Evolutionary conservation across 2,329 filamentous ascomycete species (phyloP).

Genomic region (Fusarium burgessii): DNA sequence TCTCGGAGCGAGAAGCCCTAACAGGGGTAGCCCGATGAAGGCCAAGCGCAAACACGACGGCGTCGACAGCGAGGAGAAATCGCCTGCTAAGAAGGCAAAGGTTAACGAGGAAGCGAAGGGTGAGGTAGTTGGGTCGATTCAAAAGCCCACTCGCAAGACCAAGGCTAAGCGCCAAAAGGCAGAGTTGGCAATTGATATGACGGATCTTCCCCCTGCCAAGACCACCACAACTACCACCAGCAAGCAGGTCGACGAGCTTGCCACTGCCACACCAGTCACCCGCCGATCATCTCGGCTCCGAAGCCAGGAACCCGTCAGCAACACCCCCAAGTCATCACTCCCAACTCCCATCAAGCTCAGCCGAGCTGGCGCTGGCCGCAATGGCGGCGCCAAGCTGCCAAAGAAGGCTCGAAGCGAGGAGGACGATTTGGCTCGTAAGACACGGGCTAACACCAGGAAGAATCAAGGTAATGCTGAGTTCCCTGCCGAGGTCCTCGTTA

Average conservation of each 20-base stretch:
- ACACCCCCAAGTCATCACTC: slow-evolving; percentile 49
- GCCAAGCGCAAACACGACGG: slow-evolving; percentile 50
- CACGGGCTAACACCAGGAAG: slow-evolving; percentile 51
- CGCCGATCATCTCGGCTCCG: slow-evolving; percentile 53
- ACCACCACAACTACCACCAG: neutral
- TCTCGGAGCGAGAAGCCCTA: slow-evolving; percentile 53
- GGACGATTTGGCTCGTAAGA: slow-evolving; percentile 51
- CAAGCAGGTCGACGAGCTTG: slow-evolving; percentile 29
- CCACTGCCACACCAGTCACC: slow-evolving; percentile 22
- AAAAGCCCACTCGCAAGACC: slow-evolving; percentile 9
- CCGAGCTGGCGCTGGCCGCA: slow-evolving; percentile 45
- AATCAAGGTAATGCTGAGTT: slow-evolving; percentile 54
- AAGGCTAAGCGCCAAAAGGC: slow-evolving; percentile 34
- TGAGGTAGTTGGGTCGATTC: neutral
- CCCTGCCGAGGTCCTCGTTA: slow-evolving; percentile 52
- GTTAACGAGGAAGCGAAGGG: neutral
- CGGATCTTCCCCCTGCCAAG: slow-evolving; percentile 15
- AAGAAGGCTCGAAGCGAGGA: slow-evolving; percentile 45
- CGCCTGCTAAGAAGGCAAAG: slow-evolving; percentile 39
- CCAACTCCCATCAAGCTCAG: slow-evolving; percentile 52
- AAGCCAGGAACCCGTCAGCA: slow-evolving; percentile 26
- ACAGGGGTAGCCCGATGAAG: slow-evolving; percentile 51
- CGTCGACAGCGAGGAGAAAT: slow-evolving; percentile 24
- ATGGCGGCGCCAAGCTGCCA: slow-evolving; percentile 37
- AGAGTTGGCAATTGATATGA: slow-evolving; percentile 27